Evolutionary conservation across 768 basidiomycete genomes (phyloP), one percentile per base, ranked within the genome.

Genomic region (Bullera alba): DNA sequence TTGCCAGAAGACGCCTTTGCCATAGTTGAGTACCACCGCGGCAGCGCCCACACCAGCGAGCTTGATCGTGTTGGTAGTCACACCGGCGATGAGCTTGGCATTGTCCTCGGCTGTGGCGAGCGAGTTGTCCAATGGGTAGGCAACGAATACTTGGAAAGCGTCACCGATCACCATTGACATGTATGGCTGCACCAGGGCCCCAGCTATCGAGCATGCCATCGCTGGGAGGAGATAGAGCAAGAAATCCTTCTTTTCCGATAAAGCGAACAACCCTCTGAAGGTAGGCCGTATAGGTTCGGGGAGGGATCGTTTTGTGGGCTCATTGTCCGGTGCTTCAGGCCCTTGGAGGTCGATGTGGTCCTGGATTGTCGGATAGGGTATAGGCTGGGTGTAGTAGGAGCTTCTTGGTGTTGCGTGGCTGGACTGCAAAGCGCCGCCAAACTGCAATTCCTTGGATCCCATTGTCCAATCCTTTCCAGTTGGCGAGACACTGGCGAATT

Each of bases 111-210:
- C 46, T 14, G 58, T 69, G 0, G 69, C 63, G 2, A 45, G 51
- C 1, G 39, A 25, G 5, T 51, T 44, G 14, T 62, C 50, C 28
- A 76, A 66, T 17, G 81, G 77, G 70, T 80, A 86, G 0, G 70
- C 65, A 4, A 85, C 79, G 56, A 90, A 86, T 0, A 80, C 76
- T 56, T 85, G 77, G 73, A 91, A 89, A 1, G 82, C 81, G 44
- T 81, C 78, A 30, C 89, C 88, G 56, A 90, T 76, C 60, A 87
- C 80, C 27, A 79, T 75, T 5, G 88, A 88, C 87, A 91, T 90
- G 77, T 84, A 85, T 1, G 89, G 87, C 0, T 84, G 85, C 47
- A 87, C 77, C 27, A 81, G 80, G 30, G 86, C 85, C 2, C 83
- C 78, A 43, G 78, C 74, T 37, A 84, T 48, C 17, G 87, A 84